These are phyloP conservation scores for Thraustochytrium striatum DNA, from an alignment of 352 stramenopile species.

Conservation along the genomic window DNA sequence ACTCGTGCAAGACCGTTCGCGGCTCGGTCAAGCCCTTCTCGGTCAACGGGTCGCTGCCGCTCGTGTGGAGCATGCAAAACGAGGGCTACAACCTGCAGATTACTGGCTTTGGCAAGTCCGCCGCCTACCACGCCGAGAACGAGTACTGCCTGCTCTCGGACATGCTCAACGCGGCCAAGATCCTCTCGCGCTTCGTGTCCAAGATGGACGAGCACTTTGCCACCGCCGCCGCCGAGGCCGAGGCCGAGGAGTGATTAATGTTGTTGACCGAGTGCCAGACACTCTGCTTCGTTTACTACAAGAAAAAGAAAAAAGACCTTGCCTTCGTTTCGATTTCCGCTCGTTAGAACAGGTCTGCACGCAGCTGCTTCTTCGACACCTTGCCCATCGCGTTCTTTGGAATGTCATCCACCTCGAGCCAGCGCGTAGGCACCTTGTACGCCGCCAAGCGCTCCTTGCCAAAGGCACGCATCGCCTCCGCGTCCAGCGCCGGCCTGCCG, in stretches of 20 bases:
- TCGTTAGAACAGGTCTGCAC: conserved; percentile 49
- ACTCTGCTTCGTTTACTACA: too few species aligned
- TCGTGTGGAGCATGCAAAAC: conserved; percentile 60
- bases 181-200: conserved; percentile 70
- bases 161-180: conserved; percentile 75
- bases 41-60: conserved; percentile 71
- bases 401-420: conserved; percentile 73
- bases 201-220: not conserved
- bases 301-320: too few species aligned
- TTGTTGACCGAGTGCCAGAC: too few species aligned
- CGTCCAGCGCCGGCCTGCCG: too few species aligned
- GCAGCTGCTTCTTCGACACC: conserved; percentile 83
- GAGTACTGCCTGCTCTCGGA: conserved; percentile 77
- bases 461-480: conserved; percentile 61
- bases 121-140: conserved; percentile 82
- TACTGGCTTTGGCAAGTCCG: conserved; percentile 57
- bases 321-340: too few species aligned
- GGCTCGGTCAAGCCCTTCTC: conserved; percentile 76
- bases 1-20: conserved; percentile 68
- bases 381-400: conserved; percentile 89
- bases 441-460: conserved; percentile 65
- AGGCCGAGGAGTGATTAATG: too few species aligned
- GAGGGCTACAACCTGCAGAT: conserved; percentile 50
- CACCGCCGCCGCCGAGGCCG: too few species aligned
- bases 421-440: conserved; percentile 69